phyloP scores from a whole-genome alignment of 208 protist species.

The Hexamita inflata region DNA sequence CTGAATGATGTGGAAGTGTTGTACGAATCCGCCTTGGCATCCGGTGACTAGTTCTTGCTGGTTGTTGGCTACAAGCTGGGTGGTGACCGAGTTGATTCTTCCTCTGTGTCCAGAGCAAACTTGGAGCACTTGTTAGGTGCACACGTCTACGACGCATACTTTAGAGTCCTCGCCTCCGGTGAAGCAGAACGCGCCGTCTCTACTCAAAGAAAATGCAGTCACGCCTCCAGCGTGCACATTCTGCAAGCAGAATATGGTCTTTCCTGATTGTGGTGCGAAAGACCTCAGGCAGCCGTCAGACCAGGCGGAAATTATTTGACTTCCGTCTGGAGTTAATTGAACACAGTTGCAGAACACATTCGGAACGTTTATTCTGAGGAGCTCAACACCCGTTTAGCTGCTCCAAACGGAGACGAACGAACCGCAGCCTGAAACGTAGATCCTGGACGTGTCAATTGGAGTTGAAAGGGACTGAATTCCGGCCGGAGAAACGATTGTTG shows the following conservation, averaged over 20 bases:
- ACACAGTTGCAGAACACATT: background rate
- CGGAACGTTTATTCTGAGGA: background rate
- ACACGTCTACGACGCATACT: constrained; percentile 32
- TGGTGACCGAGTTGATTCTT: background rate
- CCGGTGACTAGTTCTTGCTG: background rate
- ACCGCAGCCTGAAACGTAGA: background rate
- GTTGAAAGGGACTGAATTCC: background rate
- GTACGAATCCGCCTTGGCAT: constrained; percentile 6
- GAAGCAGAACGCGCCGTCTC: constrained; percentile 24
- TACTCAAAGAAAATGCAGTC: constrained; percentile 37
- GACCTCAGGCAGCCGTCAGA: constrained; percentile 46
- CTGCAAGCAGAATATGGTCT: constrained; percentile 39
- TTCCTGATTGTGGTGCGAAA: constrained; percentile 41
- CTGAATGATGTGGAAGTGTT: too few relatives aligned
- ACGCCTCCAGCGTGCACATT: constrained; percentile 44
- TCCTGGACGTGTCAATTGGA: background rate
- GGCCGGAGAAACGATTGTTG: background rate
- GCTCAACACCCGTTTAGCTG: background rate
- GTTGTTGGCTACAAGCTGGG: background rate
- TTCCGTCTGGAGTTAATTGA: background rate
- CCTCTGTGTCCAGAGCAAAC: constrained; percentile 11
- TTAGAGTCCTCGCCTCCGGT: constrained; percentile 32
- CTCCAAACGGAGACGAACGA: constrained; percentile 1
- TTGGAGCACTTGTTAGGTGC: background rate
- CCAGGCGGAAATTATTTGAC: constrained; percentile 39